Evolutionary conservation across 495 filamentous ascomycete species (phyloP), one percentile per base, ranked within the genome.

Genomic region (Daldinia bambusicola): DNA sequence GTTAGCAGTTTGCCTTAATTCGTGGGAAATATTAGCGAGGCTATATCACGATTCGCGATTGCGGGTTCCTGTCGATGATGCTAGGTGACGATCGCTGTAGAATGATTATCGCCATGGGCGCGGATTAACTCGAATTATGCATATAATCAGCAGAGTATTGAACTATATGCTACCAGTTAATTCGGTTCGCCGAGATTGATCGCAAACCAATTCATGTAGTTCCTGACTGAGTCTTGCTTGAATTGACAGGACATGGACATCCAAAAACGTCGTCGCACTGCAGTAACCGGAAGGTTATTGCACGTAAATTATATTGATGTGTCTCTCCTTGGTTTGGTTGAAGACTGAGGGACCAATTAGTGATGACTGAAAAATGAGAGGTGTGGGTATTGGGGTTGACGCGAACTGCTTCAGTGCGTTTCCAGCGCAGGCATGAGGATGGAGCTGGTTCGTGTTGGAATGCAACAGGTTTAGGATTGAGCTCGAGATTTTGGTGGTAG

Each of bases 21-120:
- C 32, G 48, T 43, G 31, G 63, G 43, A 64, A 60, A 61, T 63
- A 51, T 59, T 71, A 61, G 60, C 66, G 61, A 73, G 66, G 70
- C 70, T 73, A 73, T 73, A 73, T 73, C 57, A 40, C 37, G 30
- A 51, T 32, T 56, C 70, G 70, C 61, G 50, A 48, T 34, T 60
- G 66, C 52, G 52, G 53, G 56, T 65, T 61, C 51, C 65, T 74
- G 58, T 77, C 70, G 75, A 70, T 48, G 45, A 64, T 66, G 57
- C 61, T 75, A 52, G 63, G 75, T 70, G 60, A 72, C 61, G 61
- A 61, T 61, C 62, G 70, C 37, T 59, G 70, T 50, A 62, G 66
- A 67, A 74, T 69, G 64, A 71, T 72, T 75, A 71, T 70, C 68
- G 75, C 75, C 75, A 77, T 77, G 75, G 69, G 74, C 70, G 75